These are phyloP conservation scores for Coemansia sp. DNA, from an alignment of 192 early-diverging fungal species.

Conservation along the genomic window DNA sequence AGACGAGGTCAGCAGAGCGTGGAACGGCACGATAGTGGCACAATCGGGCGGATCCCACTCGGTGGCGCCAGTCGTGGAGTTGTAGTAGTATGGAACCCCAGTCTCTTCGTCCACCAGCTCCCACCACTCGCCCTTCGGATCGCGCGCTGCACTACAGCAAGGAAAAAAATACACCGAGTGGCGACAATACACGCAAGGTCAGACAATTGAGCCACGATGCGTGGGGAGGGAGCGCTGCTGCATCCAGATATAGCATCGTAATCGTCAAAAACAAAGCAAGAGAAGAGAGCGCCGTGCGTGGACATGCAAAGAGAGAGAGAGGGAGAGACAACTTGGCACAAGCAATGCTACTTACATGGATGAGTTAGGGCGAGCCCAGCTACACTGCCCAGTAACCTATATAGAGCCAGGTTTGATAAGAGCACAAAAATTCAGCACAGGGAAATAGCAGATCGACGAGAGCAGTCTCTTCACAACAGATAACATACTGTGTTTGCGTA, in stretches of 20 bases:
- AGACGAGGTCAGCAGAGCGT: slow-evolving; percentile 71
- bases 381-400: slow-evolving; percentile 84
- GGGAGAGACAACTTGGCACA: background rate
- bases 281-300: slow-evolving; percentile 3
- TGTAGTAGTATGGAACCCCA: slow-evolving; percentile 92
- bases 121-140: slow-evolving; percentile 94
- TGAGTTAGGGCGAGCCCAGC: slow-evolving; percentile 50
- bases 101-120: slow-evolving; percentile 89
- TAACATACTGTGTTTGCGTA: slow-evolving; percentile 70
- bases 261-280: slow-evolving; percentile 5
- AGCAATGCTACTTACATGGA: slow-evolving; percentile 42
- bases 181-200: background rate
- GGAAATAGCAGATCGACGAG: background rate
- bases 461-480: background rate
- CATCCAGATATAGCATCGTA: background rate
- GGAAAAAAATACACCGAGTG: slow-evolving; percentile 8
- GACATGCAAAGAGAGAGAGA: background rate
- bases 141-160: slow-evolving; percentile 65
- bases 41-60: slow-evolving; percentile 84
- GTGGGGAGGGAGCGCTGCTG: slow-evolving; percentile 11
- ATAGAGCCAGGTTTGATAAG: background rate
- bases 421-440: background rate
- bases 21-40: slow-evolving; percentile 75
- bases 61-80: slow-evolving; percentile 81
- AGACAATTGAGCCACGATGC: slow-evolving; percentile 4